These are phyloP conservation scores for Gelatoporia subvermispora DNA, from an alignment of 768 basidiomycete species.

Conservation along the genomic window DNA sequence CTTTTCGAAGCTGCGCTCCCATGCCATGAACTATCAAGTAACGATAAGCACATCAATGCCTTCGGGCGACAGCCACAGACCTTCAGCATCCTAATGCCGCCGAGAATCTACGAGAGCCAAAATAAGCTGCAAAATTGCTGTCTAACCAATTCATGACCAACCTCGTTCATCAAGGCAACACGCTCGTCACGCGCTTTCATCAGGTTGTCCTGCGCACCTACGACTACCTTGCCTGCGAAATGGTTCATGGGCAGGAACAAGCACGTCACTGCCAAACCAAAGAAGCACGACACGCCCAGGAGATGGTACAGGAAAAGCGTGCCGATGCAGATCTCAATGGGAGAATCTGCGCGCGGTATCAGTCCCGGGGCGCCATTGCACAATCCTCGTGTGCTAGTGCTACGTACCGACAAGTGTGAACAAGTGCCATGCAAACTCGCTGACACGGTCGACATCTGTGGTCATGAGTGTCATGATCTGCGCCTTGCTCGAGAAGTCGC, in stretches of 20 bases:
- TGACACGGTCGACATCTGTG: conserved; percentile 86
- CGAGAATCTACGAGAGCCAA: conserved; percentile 48
- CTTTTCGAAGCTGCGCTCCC: conserved; percentile 87
- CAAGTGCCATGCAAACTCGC: conserved; percentile 77
- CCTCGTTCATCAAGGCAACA: conserved; percentile 88
- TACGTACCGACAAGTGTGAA: conserved; percentile 66
- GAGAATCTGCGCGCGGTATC: no score
- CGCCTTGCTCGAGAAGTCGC: conserved; percentile 51
- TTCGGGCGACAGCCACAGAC: conserved; percentile 16
- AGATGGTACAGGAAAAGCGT: conserved; percentile 71
- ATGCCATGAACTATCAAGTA: conserved; percentile 75
- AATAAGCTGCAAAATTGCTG: background rate
- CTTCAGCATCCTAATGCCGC: conserved; percentile 90
- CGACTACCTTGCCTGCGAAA: conserved; percentile 74
- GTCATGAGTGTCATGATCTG: conserved; percentile 97
- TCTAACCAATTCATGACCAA: conserved; percentile 14
- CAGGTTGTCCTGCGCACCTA: conserved; percentile 73
- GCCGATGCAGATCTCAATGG: conserved; percentile 74
- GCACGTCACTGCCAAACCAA: conserved; percentile 73
- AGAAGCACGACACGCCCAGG: conserved; percentile 69
- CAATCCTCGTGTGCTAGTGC: no score
- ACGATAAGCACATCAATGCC: background rate
- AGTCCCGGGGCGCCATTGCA: no score
- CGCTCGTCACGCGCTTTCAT: conserved; percentile 93
- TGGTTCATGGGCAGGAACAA: conserved; percentile 72